A percentile compares a stretch with the other conserved stretches of the same genome.
Conservation (phyloP, 495 filamentous ascomycete genomes). For the Bacidia gigantensis region DNA sequence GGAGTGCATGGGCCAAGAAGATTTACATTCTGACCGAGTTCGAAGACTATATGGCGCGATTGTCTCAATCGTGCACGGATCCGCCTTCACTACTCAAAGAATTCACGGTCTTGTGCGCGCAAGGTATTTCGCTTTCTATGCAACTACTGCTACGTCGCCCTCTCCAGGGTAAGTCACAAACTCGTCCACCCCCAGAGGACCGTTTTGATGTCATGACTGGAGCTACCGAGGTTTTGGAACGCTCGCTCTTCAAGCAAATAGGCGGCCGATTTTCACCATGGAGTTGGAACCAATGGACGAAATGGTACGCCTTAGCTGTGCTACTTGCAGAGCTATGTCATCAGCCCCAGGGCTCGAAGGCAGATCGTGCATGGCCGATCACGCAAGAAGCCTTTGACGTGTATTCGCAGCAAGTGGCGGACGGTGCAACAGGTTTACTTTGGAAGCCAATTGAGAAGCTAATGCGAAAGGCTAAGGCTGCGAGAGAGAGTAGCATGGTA, state of each 20-base stretch:
- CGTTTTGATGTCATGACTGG: conserved; percentile 4
- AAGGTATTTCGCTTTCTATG: conserved; percentile 3
- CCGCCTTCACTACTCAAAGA: not conserved
- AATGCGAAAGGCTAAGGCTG: not conserved
- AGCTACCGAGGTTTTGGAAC: conserved; percentile 5
- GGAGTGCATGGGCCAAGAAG: not conserved
- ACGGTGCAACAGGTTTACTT: not conserved
- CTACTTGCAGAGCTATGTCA: conserved; percentile 7
- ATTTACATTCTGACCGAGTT: not conserved
- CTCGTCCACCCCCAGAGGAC: not conserved
- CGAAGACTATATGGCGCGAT: not conserved
- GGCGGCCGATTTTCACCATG: not conserved
- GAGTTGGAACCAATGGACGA: conserved; percentile 7
- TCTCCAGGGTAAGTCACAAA: not conserved
- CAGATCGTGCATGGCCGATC: conserved; percentile 3
- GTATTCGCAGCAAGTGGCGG: not conserved
- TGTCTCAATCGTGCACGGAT: not conserved
- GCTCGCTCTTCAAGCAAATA: not conserved
- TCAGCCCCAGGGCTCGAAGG: not conserved
- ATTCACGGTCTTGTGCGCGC: not conserved
- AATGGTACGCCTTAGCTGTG: conserved; percentile 8
- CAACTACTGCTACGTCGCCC: conserved; percentile 4
- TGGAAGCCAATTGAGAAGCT: conserved; percentile 5
- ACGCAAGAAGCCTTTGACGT: not conserved
- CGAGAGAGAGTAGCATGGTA: not conserved